Percentiles rank a stretch among this genome's conserved stretches.
These are phyloP conservation scores for Cystofilobasidium macerans DNA, from an alignment of 768 basidiomycete genomes.

Conservation along the genomic window DNA sequence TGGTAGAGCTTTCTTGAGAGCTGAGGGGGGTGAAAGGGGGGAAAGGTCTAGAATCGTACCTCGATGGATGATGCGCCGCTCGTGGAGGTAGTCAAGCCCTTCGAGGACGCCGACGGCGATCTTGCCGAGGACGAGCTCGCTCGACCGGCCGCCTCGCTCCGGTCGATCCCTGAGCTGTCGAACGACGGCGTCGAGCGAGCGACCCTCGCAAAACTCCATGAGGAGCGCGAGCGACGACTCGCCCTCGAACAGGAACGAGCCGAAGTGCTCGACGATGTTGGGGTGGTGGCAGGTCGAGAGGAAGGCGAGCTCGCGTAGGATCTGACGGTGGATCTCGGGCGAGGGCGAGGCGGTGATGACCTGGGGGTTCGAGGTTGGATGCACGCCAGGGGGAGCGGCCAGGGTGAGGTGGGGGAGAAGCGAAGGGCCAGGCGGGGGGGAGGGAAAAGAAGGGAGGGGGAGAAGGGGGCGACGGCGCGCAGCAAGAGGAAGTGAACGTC, in stretches of 20 bases:
- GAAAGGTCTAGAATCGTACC: conserved; percentile 1
- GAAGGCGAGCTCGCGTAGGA: conserved; percentile 38
- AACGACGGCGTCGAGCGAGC: conserved; percentile 36
- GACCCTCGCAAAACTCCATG: conserved; percentile 40
- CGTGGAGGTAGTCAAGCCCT: conserved; percentile 39
- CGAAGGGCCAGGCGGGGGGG: not conserved
- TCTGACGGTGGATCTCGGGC: conserved; percentile 39
- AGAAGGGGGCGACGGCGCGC: too few relatives aligned
- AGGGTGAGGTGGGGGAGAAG: conserved; percentile 29
- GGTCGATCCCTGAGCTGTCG: conserved; percentile 31
- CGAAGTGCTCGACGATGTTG: conserved; percentile 39
- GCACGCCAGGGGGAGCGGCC: too few relatives aligned
- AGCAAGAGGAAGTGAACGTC: too few relatives aligned
- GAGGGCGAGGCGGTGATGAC: conserved; percentile 38
- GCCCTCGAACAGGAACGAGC: conserved; percentile 37
- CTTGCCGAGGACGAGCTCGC: conserved; percentile 38
- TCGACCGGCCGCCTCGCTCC: conserved; percentile 33
- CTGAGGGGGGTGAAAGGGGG: not conserved
- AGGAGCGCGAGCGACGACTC: conserved; percentile 38
- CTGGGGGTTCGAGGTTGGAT: conserved; percentile 28
- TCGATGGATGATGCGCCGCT: conserved; percentile 38
- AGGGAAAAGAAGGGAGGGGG: not conserved
- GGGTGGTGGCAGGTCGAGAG: conserved; percentile 38
- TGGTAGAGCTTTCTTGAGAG: too few relatives aligned
- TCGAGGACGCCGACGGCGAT: conserved; percentile 36